Percentiles rank a stretch among this genome's conserved stretches.
These are phyloP conservation scores for Paramecium biaurelia DNA, from an alignment of 73 alveolate genomes.

Conservation along the genomic window DNA sequence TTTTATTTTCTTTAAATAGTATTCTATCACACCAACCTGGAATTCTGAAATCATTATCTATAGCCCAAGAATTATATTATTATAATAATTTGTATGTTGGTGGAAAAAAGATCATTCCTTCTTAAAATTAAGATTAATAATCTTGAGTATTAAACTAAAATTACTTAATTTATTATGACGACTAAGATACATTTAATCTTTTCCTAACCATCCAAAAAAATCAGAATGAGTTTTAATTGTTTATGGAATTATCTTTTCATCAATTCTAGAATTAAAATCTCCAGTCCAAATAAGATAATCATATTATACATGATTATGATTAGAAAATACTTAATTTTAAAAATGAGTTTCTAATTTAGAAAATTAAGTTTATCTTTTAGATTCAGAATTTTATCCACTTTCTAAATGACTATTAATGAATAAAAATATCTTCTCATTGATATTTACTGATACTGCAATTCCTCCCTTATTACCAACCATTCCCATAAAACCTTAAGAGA, in stretches of 20 bases:
- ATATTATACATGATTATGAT: not conserved
- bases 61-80: constrained; percentile 71
- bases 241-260: constrained; percentile 60
- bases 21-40: constrained; percentile 98
- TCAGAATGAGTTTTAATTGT: constrained; percentile 37
- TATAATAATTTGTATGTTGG: constrained; percentile 89
- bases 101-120: constrained; percentile 89
- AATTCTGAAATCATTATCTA: constrained; percentile 69
- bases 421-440: constrained; percentile 73
- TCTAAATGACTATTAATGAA: constrained; percentile 89
- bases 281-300: constrained; percentile 92
- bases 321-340: not conserved
- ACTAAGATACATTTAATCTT: constrained; percentile 39
- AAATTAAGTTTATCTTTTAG: constrained; percentile 52
- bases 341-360: not conserved
- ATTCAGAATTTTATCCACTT: constrained; percentile 78
- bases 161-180: constrained; percentile 9
- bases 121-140: constrained; percentile 72
- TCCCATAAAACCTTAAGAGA: constrained; percentile 86
- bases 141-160: constrained; percentile 32
- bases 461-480: constrained; percentile 95
- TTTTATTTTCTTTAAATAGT: constrained; percentile 71
- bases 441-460: constrained; percentile 79
- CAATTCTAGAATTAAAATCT: constrained; percentile 90
- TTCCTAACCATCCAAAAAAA: constrained; percentile 24